Conservation (phyloP, 2,329 filamentous ascomycete species). For the Neoascochyta sp. region DNA sequence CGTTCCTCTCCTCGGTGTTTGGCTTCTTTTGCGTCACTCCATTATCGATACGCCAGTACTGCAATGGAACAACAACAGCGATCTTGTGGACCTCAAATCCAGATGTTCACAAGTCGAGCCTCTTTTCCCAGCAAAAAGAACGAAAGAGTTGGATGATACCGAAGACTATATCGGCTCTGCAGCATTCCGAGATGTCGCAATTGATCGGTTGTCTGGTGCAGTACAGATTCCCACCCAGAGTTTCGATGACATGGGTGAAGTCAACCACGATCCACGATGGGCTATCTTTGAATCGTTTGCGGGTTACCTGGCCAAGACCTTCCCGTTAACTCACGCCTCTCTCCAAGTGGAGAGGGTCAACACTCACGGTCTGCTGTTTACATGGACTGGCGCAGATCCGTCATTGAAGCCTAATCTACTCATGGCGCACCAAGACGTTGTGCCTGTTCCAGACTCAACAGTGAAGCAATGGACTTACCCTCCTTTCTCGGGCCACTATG, state of each 20-base stretch:
- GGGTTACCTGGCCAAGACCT: constrained; percentile 28
- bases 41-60: constrained; percentile 9
- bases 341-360: constrained; percentile 55
- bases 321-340: constrained; percentile 39
- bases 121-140: constrained; percentile 18
- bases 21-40: constrained; percentile 12
- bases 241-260: constrained; percentile 53
- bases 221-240: constrained; percentile 55
- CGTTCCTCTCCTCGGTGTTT: constrained; percentile 7
- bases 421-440: constrained; percentile 63
- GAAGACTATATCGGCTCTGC: constrained; percentile 26
- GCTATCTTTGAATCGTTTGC: constrained; percentile 56
- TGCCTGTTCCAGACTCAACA: constrained; percentile 51
- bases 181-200: constrained; percentile 28
- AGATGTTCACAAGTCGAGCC: constrained; percentile 30
- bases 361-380: constrained; percentile 57
- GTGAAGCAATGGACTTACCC: constrained; percentile 58
- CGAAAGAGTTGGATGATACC: constrained; percentile 27
- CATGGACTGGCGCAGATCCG: constrained; percentile 52
- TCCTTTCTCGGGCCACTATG: constrained; percentile 58
- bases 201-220: constrained; percentile 43
- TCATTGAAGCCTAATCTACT: constrained; percentile 55
- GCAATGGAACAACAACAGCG: constrained; percentile 9
- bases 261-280: constrained; percentile 58
- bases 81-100: constrained; percentile 4